Evolutionary conservation across 768 basidiomycete species (phyloP).

Genomic region (Calocybe cyanea): DNA sequence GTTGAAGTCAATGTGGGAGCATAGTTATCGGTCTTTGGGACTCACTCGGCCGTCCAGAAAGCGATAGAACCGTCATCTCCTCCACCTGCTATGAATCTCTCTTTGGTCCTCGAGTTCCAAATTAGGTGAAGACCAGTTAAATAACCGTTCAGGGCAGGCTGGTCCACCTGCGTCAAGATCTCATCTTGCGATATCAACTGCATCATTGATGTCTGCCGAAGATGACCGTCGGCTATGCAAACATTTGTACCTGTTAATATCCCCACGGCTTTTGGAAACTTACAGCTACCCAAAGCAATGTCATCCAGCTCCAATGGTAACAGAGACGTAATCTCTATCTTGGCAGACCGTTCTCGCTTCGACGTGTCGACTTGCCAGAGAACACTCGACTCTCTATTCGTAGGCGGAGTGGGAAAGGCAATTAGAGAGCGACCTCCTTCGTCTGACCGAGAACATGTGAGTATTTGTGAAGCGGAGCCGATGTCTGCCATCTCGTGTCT

Average conservation of each 20-base stretch:
- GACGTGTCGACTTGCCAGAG: conserved; percentile 25
- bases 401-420: conserved; percentile 4
- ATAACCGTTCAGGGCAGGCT: conserved; percentile 41
- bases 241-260: conserved; percentile 8
- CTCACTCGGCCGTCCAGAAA: conserved; percentile 68
- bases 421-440: conserved; percentile 12
- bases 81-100: conserved; percentile 68
- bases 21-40: background rate
- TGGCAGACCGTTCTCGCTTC: background rate
- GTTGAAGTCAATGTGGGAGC: background rate
- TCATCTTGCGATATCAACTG: conserved; percentile 28
- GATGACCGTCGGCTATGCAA: conserved; percentile 45
- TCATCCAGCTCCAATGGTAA: conserved; percentile 55
- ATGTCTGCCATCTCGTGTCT: conserved; percentile 18
- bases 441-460: conserved; percentile 13
- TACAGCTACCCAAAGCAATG: conserved; percentile 66
- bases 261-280: conserved; percentile 15
- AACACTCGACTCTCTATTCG: conserved; percentile 4
- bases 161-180: conserved; percentile 23
- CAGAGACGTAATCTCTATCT: conserved; percentile 30
- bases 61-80: conserved; percentile 75
- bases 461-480: conserved; percentile 17
- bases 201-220: conserved; percentile 44
- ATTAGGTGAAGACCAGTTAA: conserved; percentile 52
- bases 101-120: conserved; percentile 54